These are phyloP conservation scores for Coemansia sp. DNA, from an alignment of 192 early-diverging fungal genomes.

Conservation along the genomic window DNA sequence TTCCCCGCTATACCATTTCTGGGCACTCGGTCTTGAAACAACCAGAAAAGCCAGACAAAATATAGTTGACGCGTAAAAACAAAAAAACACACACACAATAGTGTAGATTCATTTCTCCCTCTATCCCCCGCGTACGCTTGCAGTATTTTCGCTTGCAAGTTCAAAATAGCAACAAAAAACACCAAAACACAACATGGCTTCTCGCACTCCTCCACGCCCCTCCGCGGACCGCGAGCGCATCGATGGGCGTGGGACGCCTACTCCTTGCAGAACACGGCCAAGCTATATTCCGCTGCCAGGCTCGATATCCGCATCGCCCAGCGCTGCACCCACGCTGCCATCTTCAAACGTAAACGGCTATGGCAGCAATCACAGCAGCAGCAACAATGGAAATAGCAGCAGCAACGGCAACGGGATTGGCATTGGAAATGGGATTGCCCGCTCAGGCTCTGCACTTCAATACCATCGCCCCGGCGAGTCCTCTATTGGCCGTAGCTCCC, in stretches of 20 bases:
- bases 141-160: not conserved
- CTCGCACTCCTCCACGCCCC: conserved; percentile 15
- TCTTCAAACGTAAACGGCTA: conserved; percentile 1
- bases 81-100: not conserved
- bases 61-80: not conserved
- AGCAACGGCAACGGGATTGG: not conserved
- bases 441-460: conserved; percentile 7
- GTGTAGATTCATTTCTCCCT: not conserved
- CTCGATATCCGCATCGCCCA: conserved; percentile 6
- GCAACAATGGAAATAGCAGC: not conserved
- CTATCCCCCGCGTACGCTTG: not conserved
- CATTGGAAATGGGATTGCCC: not conserved
- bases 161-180: not conserved
- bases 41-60: not conserved
- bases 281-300: conserved; percentile 41
- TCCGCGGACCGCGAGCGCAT: conserved; percentile 18
- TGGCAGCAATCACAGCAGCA: not conserved
- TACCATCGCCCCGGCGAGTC: conserved; percentile 20
- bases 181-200: conserved; percentile 7
- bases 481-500: conserved; percentile 11
- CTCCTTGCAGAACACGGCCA: conserved; percentile 20
- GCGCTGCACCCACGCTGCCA: conserved; percentile 2
- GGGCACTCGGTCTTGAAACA: not conserved
- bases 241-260: conserved; percentile 16
- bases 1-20: conserved; percentile 3